Conservation (phyloP, 805 yeast species). For the Candida coleopterorum region DNA sequence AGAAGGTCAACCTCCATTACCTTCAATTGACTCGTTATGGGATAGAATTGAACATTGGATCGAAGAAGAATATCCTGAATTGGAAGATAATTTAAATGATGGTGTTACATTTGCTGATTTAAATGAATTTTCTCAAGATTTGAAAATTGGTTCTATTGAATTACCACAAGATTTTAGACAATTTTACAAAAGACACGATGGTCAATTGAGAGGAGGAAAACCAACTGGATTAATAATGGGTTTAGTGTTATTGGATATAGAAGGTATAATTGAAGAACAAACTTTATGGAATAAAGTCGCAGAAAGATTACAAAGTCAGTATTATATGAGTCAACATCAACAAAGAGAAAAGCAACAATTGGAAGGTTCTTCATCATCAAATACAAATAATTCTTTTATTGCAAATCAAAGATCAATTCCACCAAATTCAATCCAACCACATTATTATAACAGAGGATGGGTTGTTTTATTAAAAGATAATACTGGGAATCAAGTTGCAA, state of each 20-base stretch:
- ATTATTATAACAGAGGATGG: conserved; percentile 37
- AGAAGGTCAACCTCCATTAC: conserved; percentile 48
- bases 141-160: conserved; percentile 30
- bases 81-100: conserved; percentile 37
- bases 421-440: conserved; percentile 33
- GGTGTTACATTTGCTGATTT: conserved; percentile 44
- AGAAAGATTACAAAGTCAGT: conserved; percentile 35
- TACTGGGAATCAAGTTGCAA: conserved; percentile 40
- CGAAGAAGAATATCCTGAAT: conserved; percentile 44
- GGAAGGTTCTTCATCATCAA: not conserved
- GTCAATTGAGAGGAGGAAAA: conserved; percentile 42
- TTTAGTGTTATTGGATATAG: conserved; percentile 37
- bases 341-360: conserved; percentile 15
- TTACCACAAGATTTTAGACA: conserved; percentile 42
- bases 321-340: conserved; percentile 23
- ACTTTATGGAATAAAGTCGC: conserved; percentile 40
- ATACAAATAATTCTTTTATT: conserved; percentile 20
- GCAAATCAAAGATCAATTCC: conserved; percentile 35
- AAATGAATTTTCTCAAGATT: conserved; percentile 42
- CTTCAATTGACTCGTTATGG: conserved; percentile 42
- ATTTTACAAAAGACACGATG: conserved; percentile 42
- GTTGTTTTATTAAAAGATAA: conserved; percentile 37
- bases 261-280: conserved; percentile 38
- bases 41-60: conserved; percentile 38
- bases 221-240: conserved; percentile 45